Evolutionary conservation across 306 rosid genomes (phyloP), one percentile per base, ranked within the genome.

Genomic region (Rosa chinensis): DNA sequence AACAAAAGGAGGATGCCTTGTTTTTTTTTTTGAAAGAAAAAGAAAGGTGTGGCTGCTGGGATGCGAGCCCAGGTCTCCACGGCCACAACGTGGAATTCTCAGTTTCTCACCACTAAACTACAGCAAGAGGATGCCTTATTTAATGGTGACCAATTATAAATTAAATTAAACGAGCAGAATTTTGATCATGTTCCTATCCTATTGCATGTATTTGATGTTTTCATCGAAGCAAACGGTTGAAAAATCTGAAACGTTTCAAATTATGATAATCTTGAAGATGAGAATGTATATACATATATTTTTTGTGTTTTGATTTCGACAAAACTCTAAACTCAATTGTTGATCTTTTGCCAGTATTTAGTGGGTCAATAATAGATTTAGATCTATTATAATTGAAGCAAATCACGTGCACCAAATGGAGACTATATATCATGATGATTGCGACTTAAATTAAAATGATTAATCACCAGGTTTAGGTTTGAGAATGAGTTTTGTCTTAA

Each of bases 401-500:
- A 18, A 66, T 37, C 25, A 18, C 11, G 6, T 66, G 48, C 68
- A 63, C 43, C 20, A 32, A 63, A 28, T 58, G 37, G 66, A 59
- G 20, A 13, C 5, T 10, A 28, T 12, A 28, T 10, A 25, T 25
- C 32, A 23, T 61, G 67, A 62, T 25, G 67, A 25, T 11, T 62
- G 67, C 17, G 17, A 61, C 42, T 58, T 2, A 52, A 4, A 17
- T 17, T 5, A 16, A 1, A 52, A 52, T 52, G n/a, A 52, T 52
- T 21, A n/a, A 3, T n/a, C 64, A 58, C 64, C 64, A 32, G 69
- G 69, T 64, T 35, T 64, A 64, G 12, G 70, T 64, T 64, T 32
- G 44, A 64, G 21, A 64, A 6, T 16, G 43, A 32, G 44, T 25
- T 56, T 4, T 56, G 32, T 58, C 63, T 58, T 9, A n/a, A n/a